These are phyloP conservation scores for Aspergillus aculeatus DNA, from an alignment of 2,329 filamentous ascomycete genomes.

Conservation along the genomic window DNA sequence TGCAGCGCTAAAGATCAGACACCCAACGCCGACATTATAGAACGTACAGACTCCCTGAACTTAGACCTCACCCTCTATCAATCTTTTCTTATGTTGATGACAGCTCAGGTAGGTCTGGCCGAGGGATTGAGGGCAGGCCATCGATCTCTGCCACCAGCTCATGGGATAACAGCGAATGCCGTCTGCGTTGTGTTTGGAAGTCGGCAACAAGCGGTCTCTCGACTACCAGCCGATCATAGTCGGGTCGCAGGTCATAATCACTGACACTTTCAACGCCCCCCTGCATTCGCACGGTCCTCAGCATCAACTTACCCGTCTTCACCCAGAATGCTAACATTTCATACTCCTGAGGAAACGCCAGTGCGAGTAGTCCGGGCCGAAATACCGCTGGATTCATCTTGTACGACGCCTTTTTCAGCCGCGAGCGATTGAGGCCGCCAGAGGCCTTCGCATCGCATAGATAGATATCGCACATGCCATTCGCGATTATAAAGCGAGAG, in stretches of 20 bases:
- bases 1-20: not conserved
- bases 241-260: conserved; percentile 33
- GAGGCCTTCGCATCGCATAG: conserved; percentile 34
- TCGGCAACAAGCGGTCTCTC: conserved; percentile 15
- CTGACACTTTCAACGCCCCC: conserved; percentile 23
- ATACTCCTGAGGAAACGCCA: conserved; percentile 29
- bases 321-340: conserved; percentile 22
- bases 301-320: conserved; percentile 24
- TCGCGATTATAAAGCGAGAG: conserved; percentile 29
- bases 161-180: conserved; percentile 16
- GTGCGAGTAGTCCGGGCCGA: conserved; percentile 30
- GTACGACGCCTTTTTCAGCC: conserved; percentile 31
- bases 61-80: not conserved
- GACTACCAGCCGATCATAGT: conserved; percentile 31
- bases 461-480: conserved; percentile 38
- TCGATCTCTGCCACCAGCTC: conserved; percentile 15
- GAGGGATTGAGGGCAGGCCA: conserved; percentile 9
- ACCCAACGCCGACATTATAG: not conserved
- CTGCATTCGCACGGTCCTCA: conserved; percentile 29
- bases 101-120: conserved; percentile 21
- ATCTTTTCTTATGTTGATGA: conserved; percentile 9
- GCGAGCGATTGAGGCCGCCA: conserved; percentile 26
- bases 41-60: not conserved
- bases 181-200: conserved; percentile 14
- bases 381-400: conserved; percentile 34